Percentiles rank a stretch among this genome's conserved stretches.
These are phyloP conservation scores for Penicillium salamii DNA, from an alignment of 495 filamentous ascomycete genomes.

Conservation along the genomic window DNA sequence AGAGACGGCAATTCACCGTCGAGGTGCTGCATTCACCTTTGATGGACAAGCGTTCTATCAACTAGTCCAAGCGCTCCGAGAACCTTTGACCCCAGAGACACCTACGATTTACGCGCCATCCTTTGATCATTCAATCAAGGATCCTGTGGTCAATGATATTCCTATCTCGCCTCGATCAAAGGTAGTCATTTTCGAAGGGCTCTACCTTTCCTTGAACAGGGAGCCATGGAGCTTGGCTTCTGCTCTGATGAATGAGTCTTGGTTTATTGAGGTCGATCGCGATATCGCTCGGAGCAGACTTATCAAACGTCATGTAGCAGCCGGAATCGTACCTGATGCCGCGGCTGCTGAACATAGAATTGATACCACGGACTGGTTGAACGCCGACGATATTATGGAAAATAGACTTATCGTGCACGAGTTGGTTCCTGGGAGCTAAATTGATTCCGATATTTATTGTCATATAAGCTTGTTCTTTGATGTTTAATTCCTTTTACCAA, in stretches of 20 bases:
- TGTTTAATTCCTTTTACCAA: too few species aligned
- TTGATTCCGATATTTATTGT: too few species aligned
- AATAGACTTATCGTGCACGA: constrained; percentile 8
- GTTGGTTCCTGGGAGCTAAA: too few species aligned
- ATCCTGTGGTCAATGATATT: constrained; percentile 69
- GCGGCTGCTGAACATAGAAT: constrained; percentile 11
- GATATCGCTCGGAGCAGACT: too few species aligned
- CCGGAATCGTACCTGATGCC: constrained; percentile 60
- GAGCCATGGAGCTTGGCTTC: constrained; percentile 64
- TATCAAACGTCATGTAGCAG: constrained; percentile 64
- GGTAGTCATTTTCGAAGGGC: constrained; percentile 72
- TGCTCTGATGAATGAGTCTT: constrained; percentile 65
- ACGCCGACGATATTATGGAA: constrained; percentile 13
- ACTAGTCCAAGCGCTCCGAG: too few species aligned
- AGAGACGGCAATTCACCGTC: constrained; percentile 65
- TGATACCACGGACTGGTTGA: constrained; percentile 10
- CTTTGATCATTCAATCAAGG: constrained; percentile 79
- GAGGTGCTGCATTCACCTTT: constrained; percentile 93
- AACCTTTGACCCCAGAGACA: too few species aligned
- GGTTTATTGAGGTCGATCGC: constrained; percentile 72
- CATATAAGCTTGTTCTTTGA: too few species aligned
- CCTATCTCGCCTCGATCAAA: constrained; percentile 51
- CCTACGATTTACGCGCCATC: too few species aligned
- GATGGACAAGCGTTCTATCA: too few species aligned
- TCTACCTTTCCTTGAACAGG: constrained; percentile 61